Evolutionary conservation across 768 basidiomycete genomes (phyloP), one percentile per base, ranked within the genome.

Genomic region (Mycena crocata): DNA sequence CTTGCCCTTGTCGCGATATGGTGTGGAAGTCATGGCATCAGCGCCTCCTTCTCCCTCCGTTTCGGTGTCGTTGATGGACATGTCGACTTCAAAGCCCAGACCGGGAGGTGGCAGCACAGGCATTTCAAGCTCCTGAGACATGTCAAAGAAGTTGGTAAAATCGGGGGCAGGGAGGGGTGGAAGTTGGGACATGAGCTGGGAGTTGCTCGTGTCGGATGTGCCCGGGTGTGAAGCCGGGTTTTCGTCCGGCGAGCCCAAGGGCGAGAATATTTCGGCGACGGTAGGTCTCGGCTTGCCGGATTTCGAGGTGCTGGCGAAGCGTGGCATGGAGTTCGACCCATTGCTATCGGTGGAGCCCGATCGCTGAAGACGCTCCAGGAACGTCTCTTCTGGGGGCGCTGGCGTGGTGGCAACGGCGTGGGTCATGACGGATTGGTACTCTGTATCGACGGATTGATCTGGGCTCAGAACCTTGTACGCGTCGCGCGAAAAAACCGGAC

Each of bases 401-500:
- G 69, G 67, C 64, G 62, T 64, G 76, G 75, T n/a, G 73, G 61
- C 17, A 77, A 72, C 8, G 78, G 75, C 34, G 75, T 73, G 2
- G 74, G 75, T 65, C 37, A 63, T 49, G 17, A 79, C 74, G n/a
- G 74, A 72, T 40, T 77, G 76, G 52, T 78, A 76, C n/a, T 83
- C 83, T 3, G 71, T 68, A 30, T 84, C 83, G 45, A 80, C 76
- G 21, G 90, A 90, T 24, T 83, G 78, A 46, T 92, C 89, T n/a
- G 90, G 89, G 52, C 84, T 91, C 71, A 90, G 87, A 26, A 86
- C 80, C 67, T 84, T 89, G 79, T 86, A 90, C 15, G 87, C 89
- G 57, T 91, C 88, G 30, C 88, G 84, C 30, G 91, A 87, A 76
- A 92, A 92, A 93, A 93, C 8, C 92, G 88, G 44, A 93, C 92